Percentiles rank a stretch among this genome's conserved stretches.
Conservation (phyloP, 306 rosid species). For the Prunus mira region DNA sequence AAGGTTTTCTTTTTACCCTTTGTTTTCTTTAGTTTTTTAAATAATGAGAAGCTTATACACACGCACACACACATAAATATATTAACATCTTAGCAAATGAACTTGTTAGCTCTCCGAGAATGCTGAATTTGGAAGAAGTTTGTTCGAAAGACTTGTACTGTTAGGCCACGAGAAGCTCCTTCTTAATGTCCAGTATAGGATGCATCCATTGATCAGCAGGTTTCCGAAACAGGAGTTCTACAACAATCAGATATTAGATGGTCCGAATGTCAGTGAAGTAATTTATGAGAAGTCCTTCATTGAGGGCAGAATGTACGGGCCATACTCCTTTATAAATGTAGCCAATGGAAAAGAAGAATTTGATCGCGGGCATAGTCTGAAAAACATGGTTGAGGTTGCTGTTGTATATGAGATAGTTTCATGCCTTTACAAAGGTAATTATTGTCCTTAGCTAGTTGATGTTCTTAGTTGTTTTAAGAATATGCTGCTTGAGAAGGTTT, state of each 20-base stretch:
- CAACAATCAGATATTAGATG: constrained; percentile 9
- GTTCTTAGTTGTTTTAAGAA: background rate
- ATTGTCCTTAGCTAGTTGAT: background rate
- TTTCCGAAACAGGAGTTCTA: constrained; percentile 36
- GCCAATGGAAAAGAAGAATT: constrained; percentile 29
- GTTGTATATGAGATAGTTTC: constrained; percentile 36
- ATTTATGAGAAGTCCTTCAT: constrained; percentile 14
- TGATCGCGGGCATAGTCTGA: constrained; percentile 11
- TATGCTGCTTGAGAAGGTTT: background rate
- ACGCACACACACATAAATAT: background rate
- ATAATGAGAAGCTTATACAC: background rate
- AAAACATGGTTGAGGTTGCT: constrained; percentile 45
- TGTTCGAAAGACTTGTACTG: constrained; percentile 31
- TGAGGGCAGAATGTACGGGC: constrained; percentile 16
- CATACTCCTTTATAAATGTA: constrained; percentile 32
- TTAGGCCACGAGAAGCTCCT: constrained; percentile 27
- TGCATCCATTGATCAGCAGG: constrained; percentile 40
- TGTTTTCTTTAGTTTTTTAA: background rate
- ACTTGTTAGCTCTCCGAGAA: constrained; percentile 17
- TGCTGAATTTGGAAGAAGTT: constrained; percentile 36
- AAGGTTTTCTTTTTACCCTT: constrained; percentile 12
- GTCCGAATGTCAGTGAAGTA: constrained; percentile 16
- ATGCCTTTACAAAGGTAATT: constrained; percentile 38
- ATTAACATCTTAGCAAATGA: background rate
- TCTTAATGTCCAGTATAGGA: constrained; percentile 36